Conservation (phyloP, 169 alveolate species). For the Eimeria nieschulzi region DNA sequence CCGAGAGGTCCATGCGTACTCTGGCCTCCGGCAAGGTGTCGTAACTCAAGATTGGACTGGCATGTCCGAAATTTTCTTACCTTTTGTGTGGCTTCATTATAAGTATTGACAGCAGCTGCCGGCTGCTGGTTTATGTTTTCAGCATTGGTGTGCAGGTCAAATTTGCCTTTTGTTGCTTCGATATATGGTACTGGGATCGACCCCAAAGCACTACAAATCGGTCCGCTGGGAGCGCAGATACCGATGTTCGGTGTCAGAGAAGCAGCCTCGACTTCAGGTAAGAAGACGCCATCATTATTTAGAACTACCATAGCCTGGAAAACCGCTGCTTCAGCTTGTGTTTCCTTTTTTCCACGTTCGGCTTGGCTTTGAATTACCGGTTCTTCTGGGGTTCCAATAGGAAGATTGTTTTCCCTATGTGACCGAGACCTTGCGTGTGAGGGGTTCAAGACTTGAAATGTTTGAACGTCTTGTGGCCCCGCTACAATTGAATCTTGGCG, state of each 20-base stretch:
- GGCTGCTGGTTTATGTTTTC: too few species aligned
- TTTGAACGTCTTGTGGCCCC: slow-evolving; percentile 5
- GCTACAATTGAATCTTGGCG: neutral
- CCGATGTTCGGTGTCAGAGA: neutral
- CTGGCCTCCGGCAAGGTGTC: neutral
- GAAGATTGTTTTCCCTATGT: neutral
- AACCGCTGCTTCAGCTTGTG: slow-evolving; percentile 1
- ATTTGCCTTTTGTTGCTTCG: neutral
- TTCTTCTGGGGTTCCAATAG: neutral
- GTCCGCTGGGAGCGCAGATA: neutral
- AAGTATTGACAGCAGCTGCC: too few species aligned
- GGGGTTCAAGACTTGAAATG: neutral
- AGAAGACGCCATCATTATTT: neutral
- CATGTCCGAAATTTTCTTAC: neutral
- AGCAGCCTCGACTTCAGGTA: slow-evolving; percentile 35
- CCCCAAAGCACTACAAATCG: neutral
- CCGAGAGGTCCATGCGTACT: too few species aligned
- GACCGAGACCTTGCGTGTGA: neutral
- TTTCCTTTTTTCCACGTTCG: neutral
- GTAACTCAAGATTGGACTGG: neutral
- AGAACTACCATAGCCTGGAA: neutral
- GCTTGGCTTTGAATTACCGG: neutral
- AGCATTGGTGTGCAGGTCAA: neutral
- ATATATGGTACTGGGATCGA: neutral
- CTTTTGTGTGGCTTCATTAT: neutral